Evolutionary conservation across 768 basidiomycete genomes (phyloP).

Genomic region (Boletus subparvulus): DNA sequence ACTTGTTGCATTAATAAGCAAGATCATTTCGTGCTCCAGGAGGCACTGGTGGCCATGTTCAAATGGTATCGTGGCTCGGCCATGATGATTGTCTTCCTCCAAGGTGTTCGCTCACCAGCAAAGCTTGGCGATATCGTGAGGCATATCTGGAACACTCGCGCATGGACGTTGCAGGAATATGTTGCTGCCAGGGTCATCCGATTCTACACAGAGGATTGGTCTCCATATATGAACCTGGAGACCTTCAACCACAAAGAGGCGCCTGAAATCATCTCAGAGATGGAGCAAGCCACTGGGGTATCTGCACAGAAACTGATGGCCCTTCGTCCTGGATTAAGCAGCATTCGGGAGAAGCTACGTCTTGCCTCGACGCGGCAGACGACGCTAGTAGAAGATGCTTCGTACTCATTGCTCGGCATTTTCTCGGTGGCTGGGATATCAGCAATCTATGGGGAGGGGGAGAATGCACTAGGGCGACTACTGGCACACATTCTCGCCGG

Average conservation of each 20-base stretch:
- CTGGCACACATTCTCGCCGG: neutral
- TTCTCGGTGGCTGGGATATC: neutral
- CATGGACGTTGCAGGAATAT: conserved; percentile 10
- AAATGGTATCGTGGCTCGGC: conserved; percentile 1
- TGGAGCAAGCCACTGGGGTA: neutral
- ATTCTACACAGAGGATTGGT: neutral
- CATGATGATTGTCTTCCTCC: conserved; percentile 3
- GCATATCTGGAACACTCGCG: conserved; percentile 3
- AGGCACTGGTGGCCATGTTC: conserved; percentile 3
- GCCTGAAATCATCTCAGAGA: conserved; percentile 3
- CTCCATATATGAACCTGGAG: neutral
- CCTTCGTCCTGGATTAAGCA: neutral
- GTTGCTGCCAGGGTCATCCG: neutral
- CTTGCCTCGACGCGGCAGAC: neutral
- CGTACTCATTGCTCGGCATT: neutral
- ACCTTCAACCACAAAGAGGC: neutral
- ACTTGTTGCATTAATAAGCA: neutral
- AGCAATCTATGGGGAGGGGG: neutral
- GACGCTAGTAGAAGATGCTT: neutral
- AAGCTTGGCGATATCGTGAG: neutral
- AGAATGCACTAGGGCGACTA: neutral
- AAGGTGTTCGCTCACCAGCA: neutral
- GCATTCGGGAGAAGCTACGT: neutral
- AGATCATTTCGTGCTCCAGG: neutral
- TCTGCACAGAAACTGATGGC: neutral